phyloP scores from a whole-genome alignment of 1,284 basidiomycete genomes.

The Pulveroboletus sp. region DNA sequence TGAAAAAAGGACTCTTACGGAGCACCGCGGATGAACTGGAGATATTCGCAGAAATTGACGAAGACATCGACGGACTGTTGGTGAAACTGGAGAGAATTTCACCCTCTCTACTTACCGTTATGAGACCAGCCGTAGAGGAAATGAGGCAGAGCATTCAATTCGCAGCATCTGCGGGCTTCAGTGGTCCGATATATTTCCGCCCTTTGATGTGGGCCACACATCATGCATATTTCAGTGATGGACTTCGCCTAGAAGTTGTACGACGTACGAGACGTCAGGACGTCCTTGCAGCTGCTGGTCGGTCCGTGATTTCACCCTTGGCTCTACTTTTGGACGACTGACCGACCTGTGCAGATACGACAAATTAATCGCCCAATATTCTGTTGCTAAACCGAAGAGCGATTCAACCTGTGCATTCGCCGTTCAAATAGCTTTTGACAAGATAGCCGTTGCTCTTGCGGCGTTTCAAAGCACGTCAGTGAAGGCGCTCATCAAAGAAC shows the following conservation, averaged over 20 bases:
- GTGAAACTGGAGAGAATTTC: conserved; percentile 62
- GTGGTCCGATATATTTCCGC: conserved; percentile 62
- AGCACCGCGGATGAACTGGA: conserved; percentile 72
- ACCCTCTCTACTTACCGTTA: conserved; percentile 48
- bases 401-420: conserved; percentile 69
- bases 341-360: conserved; percentile 61
- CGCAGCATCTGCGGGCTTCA: conserved; percentile 63
- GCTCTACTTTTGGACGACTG: background rate
- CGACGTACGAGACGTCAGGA: conserved; percentile 67
- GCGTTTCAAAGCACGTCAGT: conserved; percentile 72
- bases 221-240: conserved; percentile 68
- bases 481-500: conserved; percentile 71
- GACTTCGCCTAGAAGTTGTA: conserved; percentile 75
- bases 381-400: conserved; percentile 53
- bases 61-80: conserved; percentile 59
- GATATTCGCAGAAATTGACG: conserved; percentile 60
- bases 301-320: conserved; percentile 46
- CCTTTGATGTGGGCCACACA: conserved; percentile 72
- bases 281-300: conserved; percentile 77
- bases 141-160: conserved; percentile 67
- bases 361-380: conserved; percentile 63
- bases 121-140: conserved; percentile 57
- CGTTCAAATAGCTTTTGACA: conserved; percentile 78
- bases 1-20: conserved; percentile 66
- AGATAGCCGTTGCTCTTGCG: conserved; percentile 72